Base-by-base conservation (phyloP, 108 stramenopile genomes). In the Asterionellopsis glacialis region DNA sequence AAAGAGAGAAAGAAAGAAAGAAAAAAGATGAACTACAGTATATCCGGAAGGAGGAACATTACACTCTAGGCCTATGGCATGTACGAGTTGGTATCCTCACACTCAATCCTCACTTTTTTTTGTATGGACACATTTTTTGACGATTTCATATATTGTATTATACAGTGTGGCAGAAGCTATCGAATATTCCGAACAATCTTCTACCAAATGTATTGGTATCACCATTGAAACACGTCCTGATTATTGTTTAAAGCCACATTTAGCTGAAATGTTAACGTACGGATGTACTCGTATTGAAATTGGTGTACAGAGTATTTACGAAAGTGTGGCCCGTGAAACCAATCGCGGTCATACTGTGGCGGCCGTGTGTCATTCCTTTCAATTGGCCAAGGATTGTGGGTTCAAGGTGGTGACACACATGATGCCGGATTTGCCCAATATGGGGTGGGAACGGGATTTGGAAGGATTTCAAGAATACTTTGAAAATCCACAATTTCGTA, bases 211-310 rank as follows among this genome's bases (percentile, higher is more conserved):
- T 59, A 94, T 96, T 63, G 97, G 96, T 1, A 94, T 98, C 55
- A 98, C 97, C 6, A 90, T 98, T 60, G 97, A 98, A 64, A 98
- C 97, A 3, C 68, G 97, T 24, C 97, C 97, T 0, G 97, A 98
- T 82, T 97, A 95, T 69, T 96, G 95, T 74, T 68, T 95, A 9
- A 91, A 90, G 57, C 94, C 95, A 1, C 95, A 97, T 73, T 67
- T 98, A 52, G 86, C 87, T 49, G 88, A 93, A 63, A 95, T 99
- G 91, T 64, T 96, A 45, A 72, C 77, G 52, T 99, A 97, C 68
- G 98, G 98, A 38, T 99, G 98, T 69, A 99, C 98, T 18, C 71
- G 98, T 9, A 91, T 99, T 64, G 95, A 99, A 68, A 97, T 99
- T 65, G 98, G 98, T 3, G 94, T 99, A 10, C 98, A 99, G 77